A percentile compares a stretch with the other conserved stretches of the same genome.
These are phyloP conservation scores for Brassica juncea DNA, from an alignment of 345 rosid species.

Conservation along the genomic window DNA sequence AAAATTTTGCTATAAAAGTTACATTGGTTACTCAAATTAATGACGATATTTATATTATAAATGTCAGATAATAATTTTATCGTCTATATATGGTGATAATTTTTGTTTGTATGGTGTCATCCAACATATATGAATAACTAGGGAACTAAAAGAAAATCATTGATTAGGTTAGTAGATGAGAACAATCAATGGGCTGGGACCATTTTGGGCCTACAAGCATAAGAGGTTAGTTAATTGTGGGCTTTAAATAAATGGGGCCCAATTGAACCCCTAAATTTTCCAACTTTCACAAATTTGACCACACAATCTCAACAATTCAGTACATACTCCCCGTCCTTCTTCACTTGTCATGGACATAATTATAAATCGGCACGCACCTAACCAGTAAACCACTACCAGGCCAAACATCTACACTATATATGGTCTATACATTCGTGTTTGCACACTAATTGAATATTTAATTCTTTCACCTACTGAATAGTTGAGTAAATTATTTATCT, in stretches of 20 bases:
- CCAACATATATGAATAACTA: neutral
- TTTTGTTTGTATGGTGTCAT: neutral
- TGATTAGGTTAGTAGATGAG: slow-evolving; percentile 27
- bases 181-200: slow-evolving; percentile 39
- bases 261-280: neutral
- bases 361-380: neutral
- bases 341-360: slow-evolving; percentile 22
- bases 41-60: neutral
- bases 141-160: neutral
- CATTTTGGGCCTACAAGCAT: slow-evolving; percentile 27
- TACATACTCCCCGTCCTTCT: slow-evolving; percentile 8
- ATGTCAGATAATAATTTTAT: neutral
- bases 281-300: slow-evolving; percentile 20
- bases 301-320: slow-evolving; percentile 14
- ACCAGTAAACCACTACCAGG: slow-evolving; percentile 8
- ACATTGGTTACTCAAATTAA: neutral
- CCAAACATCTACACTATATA: slow-evolving; percentile 16
- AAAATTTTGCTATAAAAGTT: neutral
- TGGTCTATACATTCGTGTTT: slow-evolving; percentile 14
- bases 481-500: neutral
- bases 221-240: slow-evolving; percentile 22
- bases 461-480: neutral
- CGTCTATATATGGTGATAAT: neutral
- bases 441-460: neutral
- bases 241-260: slow-evolving; percentile 32